These are phyloP conservation scores for Diaporthe citri DNA, from an alignment of 2,329 filamentous ascomycete genomes.

Conservation along the genomic window DNA sequence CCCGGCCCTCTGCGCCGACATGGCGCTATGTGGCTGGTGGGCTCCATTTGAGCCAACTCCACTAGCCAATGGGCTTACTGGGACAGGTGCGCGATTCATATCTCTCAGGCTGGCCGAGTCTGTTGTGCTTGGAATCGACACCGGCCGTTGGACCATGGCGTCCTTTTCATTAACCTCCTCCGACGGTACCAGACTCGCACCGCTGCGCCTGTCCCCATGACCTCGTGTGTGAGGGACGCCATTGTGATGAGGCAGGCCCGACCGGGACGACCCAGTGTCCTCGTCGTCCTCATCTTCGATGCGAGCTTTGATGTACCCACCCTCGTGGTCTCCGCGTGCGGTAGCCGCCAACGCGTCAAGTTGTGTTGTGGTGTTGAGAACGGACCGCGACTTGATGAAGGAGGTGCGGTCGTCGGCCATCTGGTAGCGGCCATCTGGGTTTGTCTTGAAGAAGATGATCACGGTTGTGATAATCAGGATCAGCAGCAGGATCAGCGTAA, in stretches of 20 bases:
- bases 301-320: constrained; percentile 63
- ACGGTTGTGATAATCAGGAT: constrained; percentile 77
- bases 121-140: constrained; percentile 45
- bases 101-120: constrained; percentile 42
- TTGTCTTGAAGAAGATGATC: constrained; percentile 83
- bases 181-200: constrained; percentile 62
- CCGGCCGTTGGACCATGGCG: constrained; percentile 39
- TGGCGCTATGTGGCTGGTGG: constrained; percentile 56
- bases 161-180: constrained; percentile 43
- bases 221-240: constrained; percentile 31
- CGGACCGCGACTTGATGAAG: constrained; percentile 89
- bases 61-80: constrained; percentile 47
- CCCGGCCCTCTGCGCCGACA: constrained; percentile 52
- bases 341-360: constrained; percentile 86
- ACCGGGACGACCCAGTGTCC: constrained; percentile 67
- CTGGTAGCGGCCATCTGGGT: constrained; percentile 88
- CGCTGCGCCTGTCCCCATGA: constrained; percentile 56
- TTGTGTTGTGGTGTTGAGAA: constrained; percentile 78
- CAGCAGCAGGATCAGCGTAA: constrained; percentile 80
- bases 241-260: constrained; percentile 30
- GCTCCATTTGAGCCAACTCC: constrained; percentile 50
- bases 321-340: constrained; percentile 80
- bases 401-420: constrained; percentile 91
- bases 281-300: constrained; percentile 80
- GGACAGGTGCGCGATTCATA: constrained; percentile 42